Percentiles rank a stretch among this genome's conserved stretches.
These are phyloP conservation scores for Sporothrix euskadiensis DNA, from an alignment of 2,329 filamentous ascomycete genomes.

Conservation along the genomic window DNA sequence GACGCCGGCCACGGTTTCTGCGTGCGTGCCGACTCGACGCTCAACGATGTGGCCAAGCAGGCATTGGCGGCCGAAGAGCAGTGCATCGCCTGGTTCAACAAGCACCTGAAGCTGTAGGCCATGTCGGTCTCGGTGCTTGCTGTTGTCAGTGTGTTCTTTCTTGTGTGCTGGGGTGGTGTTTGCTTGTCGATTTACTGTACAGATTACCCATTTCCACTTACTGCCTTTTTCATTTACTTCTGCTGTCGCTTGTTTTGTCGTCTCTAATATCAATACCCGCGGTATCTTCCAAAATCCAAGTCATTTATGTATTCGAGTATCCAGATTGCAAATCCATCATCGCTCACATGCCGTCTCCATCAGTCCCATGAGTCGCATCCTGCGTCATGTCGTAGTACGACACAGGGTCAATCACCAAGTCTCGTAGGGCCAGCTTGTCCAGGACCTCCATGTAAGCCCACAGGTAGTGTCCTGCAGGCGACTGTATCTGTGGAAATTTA, in stretches of 20 bases:
- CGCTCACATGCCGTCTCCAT: not conserved
- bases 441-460: not conserved
- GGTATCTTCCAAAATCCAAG: not conserved
- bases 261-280: not conserved
- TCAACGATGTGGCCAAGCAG: slow-evolving; percentile 35
- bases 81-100: slow-evolving; percentile 41
- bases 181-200: not conserved
- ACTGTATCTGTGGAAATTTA: not conserved
- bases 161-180: too few relatives aligned
- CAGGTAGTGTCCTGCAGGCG: not conserved
- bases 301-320: not conserved
- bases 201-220: not conserved
- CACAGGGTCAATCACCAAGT: slow-evolving; percentile 5
- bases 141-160: not conserved
- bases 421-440: not conserved
- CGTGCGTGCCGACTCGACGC: slow-evolving; percentile 39
- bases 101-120: slow-evolving; percentile 20
- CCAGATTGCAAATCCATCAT: not conserved
- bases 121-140: too few relatives aligned
- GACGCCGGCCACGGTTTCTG: slow-evolving; percentile 47
- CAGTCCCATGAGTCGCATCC: not conserved
- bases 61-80: slow-evolving; percentile 41
- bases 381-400: not conserved
- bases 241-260: not conserved
- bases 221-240: not conserved